These are phyloP conservation scores for Incumbomyces lentus DNA, from an alignment of 2,329 filamentous ascomycete genomes.

Conservation along the genomic window DNA sequence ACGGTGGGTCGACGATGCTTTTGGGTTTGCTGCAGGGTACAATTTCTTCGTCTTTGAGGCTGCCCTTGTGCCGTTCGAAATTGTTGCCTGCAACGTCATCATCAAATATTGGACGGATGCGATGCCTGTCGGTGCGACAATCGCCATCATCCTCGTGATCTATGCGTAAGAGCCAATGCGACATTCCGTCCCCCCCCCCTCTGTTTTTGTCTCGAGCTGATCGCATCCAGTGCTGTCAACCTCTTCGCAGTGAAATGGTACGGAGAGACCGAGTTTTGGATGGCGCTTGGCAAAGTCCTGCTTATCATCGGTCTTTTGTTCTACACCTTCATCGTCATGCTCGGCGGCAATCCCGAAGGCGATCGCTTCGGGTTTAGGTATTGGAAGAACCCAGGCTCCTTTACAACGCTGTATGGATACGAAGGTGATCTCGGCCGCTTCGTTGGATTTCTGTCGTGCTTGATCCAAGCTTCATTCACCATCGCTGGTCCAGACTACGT, in stretches of 20 bases:
- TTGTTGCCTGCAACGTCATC: slow-evolving; percentile 41
- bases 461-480: slow-evolving; percentile 61
- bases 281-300: slow-evolving; percentile 60
- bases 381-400: slow-evolving; percentile 57
- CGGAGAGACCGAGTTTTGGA: slow-evolving; percentile 67
- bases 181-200: too few relatives aligned
- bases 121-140: slow-evolving; percentile 37
- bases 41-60: slow-evolving; percentile 45
- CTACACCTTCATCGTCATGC: slow-evolving; percentile 74
- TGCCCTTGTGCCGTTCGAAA: slow-evolving; percentile 42
- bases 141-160: slow-evolving; percentile 35
- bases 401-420: slow-evolving; percentile 51
- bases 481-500: slow-evolving; percentile 60
- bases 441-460: slow-evolving; percentile 64
- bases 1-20: slow-evolving; percentile 39
- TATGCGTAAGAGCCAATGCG: slow-evolving; percentile 29
- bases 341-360: slow-evolving; percentile 66
- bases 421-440: slow-evolving; percentile 59
- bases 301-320: slow-evolving; percentile 60
- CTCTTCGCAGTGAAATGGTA: slow-evolving; percentile 64
- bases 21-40: slow-evolving; percentile 38
- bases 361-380: slow-evolving; percentile 66
- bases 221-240: slow-evolving; percentile 45
- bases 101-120: slow-evolving; percentile 40
- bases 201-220: too few relatives aligned